These are phyloP conservation scores for Calonectria hawksworthii DNA, from an alignment of 2,329 filamentous ascomycete genomes.

Conservation along the genomic window DNA sequence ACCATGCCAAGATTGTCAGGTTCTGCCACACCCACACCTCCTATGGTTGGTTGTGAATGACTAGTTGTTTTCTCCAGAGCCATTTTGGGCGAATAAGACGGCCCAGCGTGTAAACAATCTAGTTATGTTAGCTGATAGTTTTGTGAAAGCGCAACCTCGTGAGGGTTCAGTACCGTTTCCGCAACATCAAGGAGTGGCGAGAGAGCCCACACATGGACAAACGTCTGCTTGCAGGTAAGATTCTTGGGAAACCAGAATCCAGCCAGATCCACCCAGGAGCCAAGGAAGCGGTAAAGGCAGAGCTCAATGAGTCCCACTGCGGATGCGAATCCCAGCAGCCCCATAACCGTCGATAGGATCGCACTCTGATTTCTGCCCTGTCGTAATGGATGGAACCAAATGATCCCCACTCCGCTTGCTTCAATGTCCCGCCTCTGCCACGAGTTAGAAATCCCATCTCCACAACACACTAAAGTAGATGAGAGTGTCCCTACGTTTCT, in stretches of 20 bases:
- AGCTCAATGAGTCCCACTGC: conserved; percentile 21
- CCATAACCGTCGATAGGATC: conserved; percentile 14
- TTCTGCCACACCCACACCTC: conserved; percentile 27
- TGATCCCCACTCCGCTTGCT: conserved; percentile 31
- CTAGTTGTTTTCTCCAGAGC: background rate
- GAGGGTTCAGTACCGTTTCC: conserved; percentile 36
- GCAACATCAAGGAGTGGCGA: conserved; percentile 40
- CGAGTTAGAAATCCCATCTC: background rate
- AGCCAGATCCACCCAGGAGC: conserved; percentile 25
- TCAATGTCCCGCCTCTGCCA: conserved; percentile 38
- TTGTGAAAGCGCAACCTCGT: background rate
- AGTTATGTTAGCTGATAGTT: background rate
- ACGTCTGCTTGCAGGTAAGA: conserved; percentile 23
- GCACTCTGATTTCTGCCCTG: conserved; percentile 17
- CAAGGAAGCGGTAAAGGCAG: conserved; percentile 11
- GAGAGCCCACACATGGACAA: conserved; percentile 38
- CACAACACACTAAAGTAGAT: background rate
- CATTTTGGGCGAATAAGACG: background rate
- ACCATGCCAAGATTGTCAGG: conserved; percentile 13
- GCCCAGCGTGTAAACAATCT: conserved; percentile 10
- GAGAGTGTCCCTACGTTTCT: conserved; percentile 31
- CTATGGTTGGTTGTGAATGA: conserved; percentile 21
- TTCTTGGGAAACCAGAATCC: conserved; percentile 37
- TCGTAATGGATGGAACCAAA: conserved; percentile 30
- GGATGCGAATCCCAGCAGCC: conserved; percentile 23